These are phyloP conservation scores for Petunia hybrid DNA, from an alignment of 305 asterid species.

Conservation along the genomic window DNA sequence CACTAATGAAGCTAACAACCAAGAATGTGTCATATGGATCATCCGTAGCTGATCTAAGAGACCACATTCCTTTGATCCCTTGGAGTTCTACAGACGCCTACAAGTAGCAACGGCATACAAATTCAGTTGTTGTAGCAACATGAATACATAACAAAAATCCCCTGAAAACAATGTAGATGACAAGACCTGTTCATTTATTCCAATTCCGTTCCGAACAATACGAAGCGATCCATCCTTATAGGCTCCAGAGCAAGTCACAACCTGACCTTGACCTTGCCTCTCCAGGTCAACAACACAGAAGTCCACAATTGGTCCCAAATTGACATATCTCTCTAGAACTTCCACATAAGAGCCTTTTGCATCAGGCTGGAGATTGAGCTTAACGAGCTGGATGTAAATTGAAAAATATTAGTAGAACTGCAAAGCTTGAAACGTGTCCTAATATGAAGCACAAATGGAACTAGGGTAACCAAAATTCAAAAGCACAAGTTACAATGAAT, in stretches of 20 bases:
- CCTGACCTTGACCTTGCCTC: conserved; percentile 99
- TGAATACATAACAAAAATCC: conserved; percentile 25
- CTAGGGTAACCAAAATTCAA: conserved; percentile 14
- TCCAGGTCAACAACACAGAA: conserved; percentile 97
- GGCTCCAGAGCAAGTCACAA: conserved; percentile 98
- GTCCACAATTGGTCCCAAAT: conserved; percentile 98
- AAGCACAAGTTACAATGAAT: conserved; percentile 1
- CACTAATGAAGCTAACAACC: conserved; percentile 96
- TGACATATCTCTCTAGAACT: conserved; percentile 90
- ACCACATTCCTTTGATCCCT: conserved; percentile 99
- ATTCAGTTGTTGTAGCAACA: conserved; percentile 27
- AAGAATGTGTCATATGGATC: conserved; percentile 92
- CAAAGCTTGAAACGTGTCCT: background rate
- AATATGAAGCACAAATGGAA: conserved; percentile 4
- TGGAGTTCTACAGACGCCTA: conserved; percentile 99
- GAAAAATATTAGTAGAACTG: conserved; percentile 17
- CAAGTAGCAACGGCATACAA: conserved; percentile 31
- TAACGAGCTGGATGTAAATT: conserved; percentile 68
- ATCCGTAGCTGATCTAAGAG: conserved; percentile 84
- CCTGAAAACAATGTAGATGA: conserved; percentile 12
- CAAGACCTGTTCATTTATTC: conserved; percentile 92
- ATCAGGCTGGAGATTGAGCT: conserved; percentile 92
- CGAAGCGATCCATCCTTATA: conserved; percentile 97
- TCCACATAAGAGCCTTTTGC: conserved; percentile 92
- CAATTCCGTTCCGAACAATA: conserved; percentile 95